A percentile compares a stretch with the other conserved stretches of the same genome.
phyloP scores from a whole-genome alignment of 2,329 filamentous ascomycete species.

The Byssothecium circinans region DNA sequence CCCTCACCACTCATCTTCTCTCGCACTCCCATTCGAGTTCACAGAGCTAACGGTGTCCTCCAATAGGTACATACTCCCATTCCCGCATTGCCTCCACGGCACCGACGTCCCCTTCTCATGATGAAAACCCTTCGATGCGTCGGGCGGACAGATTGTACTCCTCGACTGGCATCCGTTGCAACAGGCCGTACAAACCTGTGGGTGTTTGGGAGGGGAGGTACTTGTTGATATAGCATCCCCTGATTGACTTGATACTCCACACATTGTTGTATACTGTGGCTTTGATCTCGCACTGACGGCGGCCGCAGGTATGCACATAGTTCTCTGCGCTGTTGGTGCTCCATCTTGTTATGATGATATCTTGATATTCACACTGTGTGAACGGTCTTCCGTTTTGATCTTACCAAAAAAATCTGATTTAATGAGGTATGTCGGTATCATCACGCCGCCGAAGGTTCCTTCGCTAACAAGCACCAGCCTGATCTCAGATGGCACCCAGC shows the following conservation, averaged over 20 bases:
- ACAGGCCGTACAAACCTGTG: conserved; percentile 66
- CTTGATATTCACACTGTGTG: conserved; percentile 71
- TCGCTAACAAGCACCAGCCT: conserved; percentile 37
- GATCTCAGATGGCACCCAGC: conserved; percentile 40
- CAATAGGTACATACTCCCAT: conserved; percentile 36
- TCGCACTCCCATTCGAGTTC: conserved; percentile 13
- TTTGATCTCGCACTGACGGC: conserved; percentile 12
- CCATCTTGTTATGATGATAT: conserved; percentile 62
- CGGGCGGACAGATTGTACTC: conserved; percentile 67
- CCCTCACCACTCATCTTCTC: conserved; percentile 16
- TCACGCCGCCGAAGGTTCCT: neutral
- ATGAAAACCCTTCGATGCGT: conserved; percentile 66
- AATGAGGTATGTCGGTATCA: conserved; percentile 58
- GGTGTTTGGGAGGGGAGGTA: conserved; percentile 56
- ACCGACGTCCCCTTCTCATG: conserved; percentile 46
- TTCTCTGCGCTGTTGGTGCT: conserved; percentile 40
- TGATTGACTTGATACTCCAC: conserved; percentile 48
- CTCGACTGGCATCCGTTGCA: conserved; percentile 55
- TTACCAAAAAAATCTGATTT: conserved; percentile 69
- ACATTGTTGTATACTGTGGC: conserved; percentile 1
- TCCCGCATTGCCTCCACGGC: conserved; percentile 16
- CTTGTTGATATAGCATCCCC: conserved; percentile 72
- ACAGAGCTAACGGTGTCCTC: conserved; percentile 29
- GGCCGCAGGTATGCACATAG: conserved; percentile 28
- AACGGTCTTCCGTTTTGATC: conserved; percentile 60